Base-by-base conservation (phyloP, 23 red algal species). In the Gracilariopsis chorda region DNA sequence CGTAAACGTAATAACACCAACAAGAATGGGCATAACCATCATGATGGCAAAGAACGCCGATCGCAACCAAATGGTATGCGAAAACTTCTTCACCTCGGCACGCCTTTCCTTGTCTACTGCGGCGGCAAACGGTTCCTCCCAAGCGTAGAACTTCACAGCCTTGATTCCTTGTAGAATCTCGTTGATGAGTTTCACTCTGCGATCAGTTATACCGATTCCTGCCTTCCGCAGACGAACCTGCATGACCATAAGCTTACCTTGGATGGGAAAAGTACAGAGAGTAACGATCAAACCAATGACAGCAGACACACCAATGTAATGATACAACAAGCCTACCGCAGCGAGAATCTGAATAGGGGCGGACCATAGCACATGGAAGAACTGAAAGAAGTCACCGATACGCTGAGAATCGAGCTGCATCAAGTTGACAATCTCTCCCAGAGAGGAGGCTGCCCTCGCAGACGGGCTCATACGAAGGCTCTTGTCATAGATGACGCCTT, bases 111-210 rank as follows among this genome's bases (percentile, higher is more conserved):
- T 78, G 51, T 84, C 79, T 2, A 98, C 86, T 14, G 79, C 80
- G 30, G 16, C 80, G 23, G 75, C 63, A 83, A 99, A 95, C 19
- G 94, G 93, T 30, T 92, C 82, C 36, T 99, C 97, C 97, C 97
- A 99, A 1, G 97, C 97, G 64, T 96, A 99, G 58, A 99, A 94
- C 70, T 99, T 99, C 69, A 99, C 84, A 57, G 94, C 90, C 76
- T 96, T 95, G 57, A 99, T 95, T 36, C 97, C 97, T 23, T 96
- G 93, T 20, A 99, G 77, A 90, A 99, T 94, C 74, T 99, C 97
- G 63, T 99, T 99, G 60, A 95, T 84, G 23, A 99, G 75, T 51
- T 96, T 95, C 27, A 99, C 97, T 4, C 97, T 56, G 29, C 79
- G 62, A 53, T 99, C 97, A n/a, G 97, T 99, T 52, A 96, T 86